These are phyloP conservation scores for Neurospora terricola DNA, from an alignment of 495 filamentous ascomycete genomes.

Conservation along the genomic window DNA sequence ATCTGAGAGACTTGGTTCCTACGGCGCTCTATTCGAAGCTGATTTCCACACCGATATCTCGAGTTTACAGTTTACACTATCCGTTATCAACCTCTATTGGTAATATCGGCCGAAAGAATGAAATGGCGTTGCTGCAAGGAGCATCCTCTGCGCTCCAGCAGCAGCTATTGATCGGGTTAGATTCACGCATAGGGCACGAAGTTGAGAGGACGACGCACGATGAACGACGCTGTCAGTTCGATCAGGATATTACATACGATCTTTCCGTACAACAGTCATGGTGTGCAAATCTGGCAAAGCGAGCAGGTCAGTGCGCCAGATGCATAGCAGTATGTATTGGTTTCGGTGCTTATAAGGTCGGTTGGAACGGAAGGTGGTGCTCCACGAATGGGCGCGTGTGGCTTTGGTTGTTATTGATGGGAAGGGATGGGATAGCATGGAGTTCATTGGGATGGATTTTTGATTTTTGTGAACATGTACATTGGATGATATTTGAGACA, in stretches of 20 bases:
- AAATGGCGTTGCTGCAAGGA: not conserved
- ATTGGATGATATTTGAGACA: not conserved
- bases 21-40: not conserved
- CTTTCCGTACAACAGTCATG: not conserved
- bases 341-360: not conserved
- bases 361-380: not conserved
- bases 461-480: not conserved
- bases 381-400: not conserved
- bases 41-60: not conserved
- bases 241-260: not conserved
- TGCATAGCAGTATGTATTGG: not conserved
- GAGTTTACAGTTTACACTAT: not conserved
- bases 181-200: not conserved
- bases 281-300: not conserved
- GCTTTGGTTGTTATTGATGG: slow-evolving; percentile 3
- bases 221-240: not conserved
- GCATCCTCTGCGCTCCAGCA: not conserved
- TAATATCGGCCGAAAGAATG: not conserved
- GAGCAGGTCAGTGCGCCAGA: not conserved
- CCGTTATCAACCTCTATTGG: not conserved
- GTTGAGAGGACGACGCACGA: not conserved
- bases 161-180: not conserved
- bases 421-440: slow-evolving; percentile 1
- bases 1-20: not conserved
- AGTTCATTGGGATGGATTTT: slow-evolving; percentile 1